These are phyloP conservation scores for Isabelozyma gotoi DNA, from an alignment of 805 yeast species.

Conservation along the genomic window DNA sequence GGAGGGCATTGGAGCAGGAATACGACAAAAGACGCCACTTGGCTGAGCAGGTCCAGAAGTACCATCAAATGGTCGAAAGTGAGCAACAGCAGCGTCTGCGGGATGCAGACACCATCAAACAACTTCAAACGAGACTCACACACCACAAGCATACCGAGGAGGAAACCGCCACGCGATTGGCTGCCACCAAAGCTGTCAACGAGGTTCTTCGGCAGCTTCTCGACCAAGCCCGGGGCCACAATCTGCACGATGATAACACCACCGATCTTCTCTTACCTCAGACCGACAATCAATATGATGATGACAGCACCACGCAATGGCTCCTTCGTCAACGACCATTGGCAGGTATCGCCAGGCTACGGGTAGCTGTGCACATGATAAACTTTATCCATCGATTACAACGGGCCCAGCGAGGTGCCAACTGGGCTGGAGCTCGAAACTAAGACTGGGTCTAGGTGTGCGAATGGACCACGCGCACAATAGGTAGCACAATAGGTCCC, in stretches of 20 bases:
- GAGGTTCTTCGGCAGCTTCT: neutral
- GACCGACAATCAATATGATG: neutral
- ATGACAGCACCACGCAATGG: neutral
- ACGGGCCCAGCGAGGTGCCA: no score
- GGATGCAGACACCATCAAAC: neutral
- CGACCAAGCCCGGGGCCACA: neutral
- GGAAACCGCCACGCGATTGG: neutral
- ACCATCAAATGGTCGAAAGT: neutral
- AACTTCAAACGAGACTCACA: neutral
- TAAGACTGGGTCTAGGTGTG: no score
- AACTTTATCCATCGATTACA: neutral
- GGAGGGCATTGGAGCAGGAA: no score
- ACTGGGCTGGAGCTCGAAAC: no score
- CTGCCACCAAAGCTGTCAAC: neutral
- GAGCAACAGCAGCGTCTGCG: neutral
- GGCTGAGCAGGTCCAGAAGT: neutral
- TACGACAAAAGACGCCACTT: neutral
- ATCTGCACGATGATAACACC: neutral
- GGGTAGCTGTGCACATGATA: neutral
- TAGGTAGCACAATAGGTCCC: no score
- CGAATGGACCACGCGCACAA: no score
- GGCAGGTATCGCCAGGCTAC: neutral
- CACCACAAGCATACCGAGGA: neutral
- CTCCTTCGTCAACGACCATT: neutral
- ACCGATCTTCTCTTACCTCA: neutral